Base-by-base conservation (phyloP, 805 yeast species). In the Saturnispora dispora region DNA sequence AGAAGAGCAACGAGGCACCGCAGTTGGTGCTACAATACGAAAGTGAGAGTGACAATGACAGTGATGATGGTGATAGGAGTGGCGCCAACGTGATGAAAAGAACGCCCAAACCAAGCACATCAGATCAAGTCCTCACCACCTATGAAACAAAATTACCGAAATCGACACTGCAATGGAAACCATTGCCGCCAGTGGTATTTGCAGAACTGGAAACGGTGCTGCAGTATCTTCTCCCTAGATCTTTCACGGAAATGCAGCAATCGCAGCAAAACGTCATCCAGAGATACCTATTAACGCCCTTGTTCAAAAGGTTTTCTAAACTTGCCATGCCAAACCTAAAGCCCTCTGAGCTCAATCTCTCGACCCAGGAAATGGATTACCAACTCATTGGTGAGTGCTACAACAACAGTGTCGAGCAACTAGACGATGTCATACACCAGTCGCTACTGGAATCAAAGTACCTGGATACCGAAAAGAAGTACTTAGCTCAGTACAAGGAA, bases 401-500 rank as follows among this genome's bases (percentile, higher is more conserved):
- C 35, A 59, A 60, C 46, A 64, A 61, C 6, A 64, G 60, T 43
- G 45, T 60, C n/a, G 54, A 55, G 30, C 69, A 65, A 46, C 42
- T 63, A 17, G 64, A 63, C 20, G 53, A 48, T 8, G 52, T 66
- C 8, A 37, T 58, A 6, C 47, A 47, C 10, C 63, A 65, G 45
- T 53, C 57, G 11, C 50, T 57, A 25, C 52, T 53, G 33, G 67
- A 64, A 49, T 47, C 53, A 20, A 55, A 56, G 5, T 33, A 41
- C 20, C 47, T 64, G 23, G 45, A 48, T 5, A 51, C 52, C 4
- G 66, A 66, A 35, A 45, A 45, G 13, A 54, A 54, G 39, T 63
- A 62, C 43, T 37, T 57, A 4, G 45, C 47, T 1, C 56, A 62
- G 7, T 61, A 55, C 39, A 56, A 56, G 42, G 52, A 47, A 8